Conservation (phyloP, 148 eudicot genomes). For the Rhododendron williamsianum region DNA sequence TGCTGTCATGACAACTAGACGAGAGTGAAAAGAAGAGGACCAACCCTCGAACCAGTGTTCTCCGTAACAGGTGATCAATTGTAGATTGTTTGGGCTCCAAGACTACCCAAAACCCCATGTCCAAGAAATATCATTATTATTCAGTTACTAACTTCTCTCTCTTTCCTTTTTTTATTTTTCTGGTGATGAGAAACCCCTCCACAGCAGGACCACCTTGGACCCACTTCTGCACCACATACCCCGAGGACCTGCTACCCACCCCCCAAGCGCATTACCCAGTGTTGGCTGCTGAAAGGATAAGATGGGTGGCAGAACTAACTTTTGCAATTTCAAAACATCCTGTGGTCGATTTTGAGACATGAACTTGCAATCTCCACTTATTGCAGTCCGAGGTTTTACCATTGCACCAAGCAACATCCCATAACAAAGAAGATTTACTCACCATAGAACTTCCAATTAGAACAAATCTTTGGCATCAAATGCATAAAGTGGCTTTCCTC, state of each 20-base stretch:
- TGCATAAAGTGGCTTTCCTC: not conserved
- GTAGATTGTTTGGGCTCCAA: not conserved
- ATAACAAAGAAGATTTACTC: not conserved
- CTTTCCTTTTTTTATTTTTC: not conserved
- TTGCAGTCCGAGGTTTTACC: not conserved
- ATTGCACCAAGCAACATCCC: not conserved
- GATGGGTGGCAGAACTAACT: not conserved
- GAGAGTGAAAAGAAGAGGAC: not conserved
- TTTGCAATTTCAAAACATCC: not conserved
- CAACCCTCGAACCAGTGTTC: not conserved
- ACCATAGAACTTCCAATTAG: not conserved
- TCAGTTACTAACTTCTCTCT: not conserved
- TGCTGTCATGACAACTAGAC: not conserved
- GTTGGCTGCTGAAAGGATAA: not conserved
- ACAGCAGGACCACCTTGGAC: not conserved
- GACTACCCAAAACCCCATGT: not conserved
- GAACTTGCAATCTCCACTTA: not conserved
- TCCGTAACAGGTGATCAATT: not conserved
- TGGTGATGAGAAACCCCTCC: not conserved
- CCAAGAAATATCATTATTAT: not conserved
- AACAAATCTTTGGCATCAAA: not conserved
- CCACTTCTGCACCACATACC: not conserved
- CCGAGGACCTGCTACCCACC: not conserved
- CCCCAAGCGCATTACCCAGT: not conserved
- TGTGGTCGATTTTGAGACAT: not conserved